Conservation (phyloP, 345 rosid species). For the Hibiscus trionum region DNA sequence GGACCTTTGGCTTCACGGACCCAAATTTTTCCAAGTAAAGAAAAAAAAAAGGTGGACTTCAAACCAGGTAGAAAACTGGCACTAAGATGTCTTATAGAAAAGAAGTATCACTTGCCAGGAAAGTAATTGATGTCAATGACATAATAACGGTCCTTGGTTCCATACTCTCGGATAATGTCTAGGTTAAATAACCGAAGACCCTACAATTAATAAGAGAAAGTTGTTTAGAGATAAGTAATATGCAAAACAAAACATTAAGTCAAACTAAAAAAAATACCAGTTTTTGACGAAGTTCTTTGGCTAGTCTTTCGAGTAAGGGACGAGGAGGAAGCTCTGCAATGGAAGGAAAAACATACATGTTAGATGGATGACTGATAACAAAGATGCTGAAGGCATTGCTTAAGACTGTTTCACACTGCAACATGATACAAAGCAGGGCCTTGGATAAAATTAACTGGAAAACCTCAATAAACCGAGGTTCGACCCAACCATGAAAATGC, state of each 20-base stretch:
- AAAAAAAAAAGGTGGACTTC: too few species aligned
- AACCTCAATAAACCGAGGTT: background rate
- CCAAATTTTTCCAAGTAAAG: too few species aligned
- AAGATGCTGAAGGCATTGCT: background rate
- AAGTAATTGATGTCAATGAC: slow-evolving; percentile 80
- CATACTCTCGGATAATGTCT: slow-evolving; percentile 71
- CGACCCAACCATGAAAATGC: background rate
- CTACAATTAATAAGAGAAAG: slow-evolving; percentile 20
- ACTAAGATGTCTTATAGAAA: background rate
- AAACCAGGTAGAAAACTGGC: background rate
- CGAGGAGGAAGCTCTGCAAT: slow-evolving; percentile 72
- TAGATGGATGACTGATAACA: background rate
- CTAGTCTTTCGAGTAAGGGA: slow-evolving; percentile 64
- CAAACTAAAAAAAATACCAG: slow-evolving; percentile 31
- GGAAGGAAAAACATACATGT: background rate
- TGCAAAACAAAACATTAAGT: background rate
- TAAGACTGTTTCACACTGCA: background rate
- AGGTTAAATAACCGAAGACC: slow-evolving; percentile 71
- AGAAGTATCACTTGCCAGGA: slow-evolving; percentile 44
- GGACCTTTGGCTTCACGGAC: too few species aligned
- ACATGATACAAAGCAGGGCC: background rate
- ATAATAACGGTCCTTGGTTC: slow-evolving; percentile 51
- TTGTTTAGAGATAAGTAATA: background rate
- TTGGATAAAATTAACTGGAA: background rate
- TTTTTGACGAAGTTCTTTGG: slow-evolving; percentile 57